Evolutionary conservation across 495 filamentous ascomycete species (phyloP).

Genomic region (Aspergillus bertholletiae): DNA sequence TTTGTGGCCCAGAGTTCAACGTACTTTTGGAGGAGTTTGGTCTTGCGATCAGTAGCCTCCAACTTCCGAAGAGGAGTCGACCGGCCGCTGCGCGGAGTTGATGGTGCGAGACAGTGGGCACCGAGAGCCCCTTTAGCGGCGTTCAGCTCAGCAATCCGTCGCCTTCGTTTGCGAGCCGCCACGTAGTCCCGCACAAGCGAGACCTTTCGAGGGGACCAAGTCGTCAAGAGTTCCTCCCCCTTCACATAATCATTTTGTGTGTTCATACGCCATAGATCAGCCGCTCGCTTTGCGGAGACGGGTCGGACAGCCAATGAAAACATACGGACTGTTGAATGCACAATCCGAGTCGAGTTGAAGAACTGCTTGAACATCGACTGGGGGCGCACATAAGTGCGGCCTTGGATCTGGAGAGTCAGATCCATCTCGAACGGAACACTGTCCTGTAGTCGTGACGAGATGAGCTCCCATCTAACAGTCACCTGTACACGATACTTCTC

Average conservation of each 20-base stretch:
- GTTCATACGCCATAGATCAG: conserved; percentile 96
- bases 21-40: conserved; percentile 62
- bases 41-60: conserved; percentile 53
- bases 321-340: conserved; percentile 79
- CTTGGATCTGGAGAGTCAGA: conserved; percentile 75
- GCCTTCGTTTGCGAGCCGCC: conserved; percentile 61
- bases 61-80: conserved; percentile 38
- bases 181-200: conserved; percentile 85
- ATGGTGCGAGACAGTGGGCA: conserved; percentile 32
- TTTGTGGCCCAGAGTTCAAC: conserved; percentile 75
- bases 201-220: conserved; percentile 86
- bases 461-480: conserved; percentile 77
- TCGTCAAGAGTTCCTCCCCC: conserved; percentile 78
- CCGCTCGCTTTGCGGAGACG: conserved; percentile 81
- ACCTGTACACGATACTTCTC: conserved; percentile 92
- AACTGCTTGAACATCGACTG: conserved; percentile 83
- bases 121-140: conserved; percentile 69
- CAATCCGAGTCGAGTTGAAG: conserved; percentile 78
- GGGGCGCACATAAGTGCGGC: conserved; percentile 78
- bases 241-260: conserved; percentile 91
- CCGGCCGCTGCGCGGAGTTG: conserved; percentile 34
- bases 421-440: conserved; percentile 83
- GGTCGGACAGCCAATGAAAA: conserved; percentile 85
- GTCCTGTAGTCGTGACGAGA: conserved; percentile 70
- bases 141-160: conserved; percentile 73